phyloP scores from a whole-genome alignment of 2,329 filamentous ascomycete species.

The Calcarisporium arbuscula region DNA sequence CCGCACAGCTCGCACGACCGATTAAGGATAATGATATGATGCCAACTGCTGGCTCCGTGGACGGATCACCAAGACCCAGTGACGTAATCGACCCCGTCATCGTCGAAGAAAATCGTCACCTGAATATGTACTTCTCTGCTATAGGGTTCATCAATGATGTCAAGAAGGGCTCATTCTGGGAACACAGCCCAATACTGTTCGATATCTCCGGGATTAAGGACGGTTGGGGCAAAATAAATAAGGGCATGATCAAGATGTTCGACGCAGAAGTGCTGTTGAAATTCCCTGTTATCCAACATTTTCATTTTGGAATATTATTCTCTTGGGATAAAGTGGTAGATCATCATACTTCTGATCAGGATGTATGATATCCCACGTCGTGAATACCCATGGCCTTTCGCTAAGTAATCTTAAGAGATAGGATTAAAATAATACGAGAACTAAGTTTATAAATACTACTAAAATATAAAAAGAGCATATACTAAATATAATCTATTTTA shows the following conservation, averaged over 20 bases:
- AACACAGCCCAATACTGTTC: constrained; percentile 88
- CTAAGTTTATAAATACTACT: background rate
- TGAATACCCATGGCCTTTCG: background rate
- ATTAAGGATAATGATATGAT: constrained; percentile 57
- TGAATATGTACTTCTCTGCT: constrained; percentile 89
- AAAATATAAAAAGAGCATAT: background rate
- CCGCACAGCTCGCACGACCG: constrained; percentile 77
- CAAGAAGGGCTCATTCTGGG: constrained; percentile 94
- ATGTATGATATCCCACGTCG: background rate
- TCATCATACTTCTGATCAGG: background rate
- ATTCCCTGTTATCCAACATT: constrained; percentile 98
- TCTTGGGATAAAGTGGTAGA: constrained; percentile 54
- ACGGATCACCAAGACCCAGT: constrained; percentile 62
- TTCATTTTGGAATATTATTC: constrained; percentile 75
- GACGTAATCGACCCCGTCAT: constrained; percentile 59
- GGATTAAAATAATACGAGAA: background rate
- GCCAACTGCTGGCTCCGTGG: constrained; percentile 72
- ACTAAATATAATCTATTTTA: background rate
- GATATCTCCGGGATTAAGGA: constrained; percentile 87
- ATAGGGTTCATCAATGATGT: constrained; percentile 97
- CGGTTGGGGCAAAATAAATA: constrained; percentile 99
- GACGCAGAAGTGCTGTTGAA: constrained; percentile 94
- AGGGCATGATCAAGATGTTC: constrained; percentile 99
- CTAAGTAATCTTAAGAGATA: background rate
- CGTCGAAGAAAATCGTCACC: constrained; percentile 58